Conservation (phyloP, 2,329 filamentous ascomycete genomes). For the Aspergillus sergii region DNA sequence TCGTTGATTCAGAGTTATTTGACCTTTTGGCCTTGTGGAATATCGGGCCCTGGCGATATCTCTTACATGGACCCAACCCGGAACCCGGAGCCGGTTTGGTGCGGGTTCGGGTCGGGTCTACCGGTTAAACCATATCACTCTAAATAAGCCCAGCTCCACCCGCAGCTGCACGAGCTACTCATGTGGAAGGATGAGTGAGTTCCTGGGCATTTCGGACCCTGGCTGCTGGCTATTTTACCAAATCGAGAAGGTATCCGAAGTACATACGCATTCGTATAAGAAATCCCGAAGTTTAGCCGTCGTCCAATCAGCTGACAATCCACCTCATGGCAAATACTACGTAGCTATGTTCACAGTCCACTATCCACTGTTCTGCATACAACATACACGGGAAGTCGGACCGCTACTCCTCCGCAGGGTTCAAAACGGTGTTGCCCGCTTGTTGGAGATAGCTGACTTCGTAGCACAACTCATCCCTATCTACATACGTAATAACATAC, state of each 20-base stretch:
- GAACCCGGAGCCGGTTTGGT: too few species aligned
- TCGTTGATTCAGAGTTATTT: too few species aligned
- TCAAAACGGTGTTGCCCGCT: neutral
- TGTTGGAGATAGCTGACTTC: neutral
- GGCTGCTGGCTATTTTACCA: neutral
- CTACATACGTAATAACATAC: too few species aligned
- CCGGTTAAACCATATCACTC: too few species aligned
- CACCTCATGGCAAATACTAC: neutral
- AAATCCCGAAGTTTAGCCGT: neutral
- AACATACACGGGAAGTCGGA: neutral
- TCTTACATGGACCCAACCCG: too few species aligned
- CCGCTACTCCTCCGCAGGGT: neutral
- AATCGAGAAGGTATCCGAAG: neutral
- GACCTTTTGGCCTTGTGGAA: too few species aligned
- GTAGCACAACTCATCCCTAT: neutral
- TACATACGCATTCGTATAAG: too few species aligned
- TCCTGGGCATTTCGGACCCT: neutral
- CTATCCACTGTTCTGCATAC: neutral
- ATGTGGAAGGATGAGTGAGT: neutral
- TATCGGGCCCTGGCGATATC: too few species aligned
- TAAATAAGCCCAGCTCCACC: too few species aligned
- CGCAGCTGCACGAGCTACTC: too few species aligned
- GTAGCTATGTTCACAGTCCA: neutral
- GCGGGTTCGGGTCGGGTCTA: too few species aligned
- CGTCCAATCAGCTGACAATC: neutral